phyloP scores from a whole-genome alignment of 306 rosid genomes.

The Trifolium subterraneum region DNA sequence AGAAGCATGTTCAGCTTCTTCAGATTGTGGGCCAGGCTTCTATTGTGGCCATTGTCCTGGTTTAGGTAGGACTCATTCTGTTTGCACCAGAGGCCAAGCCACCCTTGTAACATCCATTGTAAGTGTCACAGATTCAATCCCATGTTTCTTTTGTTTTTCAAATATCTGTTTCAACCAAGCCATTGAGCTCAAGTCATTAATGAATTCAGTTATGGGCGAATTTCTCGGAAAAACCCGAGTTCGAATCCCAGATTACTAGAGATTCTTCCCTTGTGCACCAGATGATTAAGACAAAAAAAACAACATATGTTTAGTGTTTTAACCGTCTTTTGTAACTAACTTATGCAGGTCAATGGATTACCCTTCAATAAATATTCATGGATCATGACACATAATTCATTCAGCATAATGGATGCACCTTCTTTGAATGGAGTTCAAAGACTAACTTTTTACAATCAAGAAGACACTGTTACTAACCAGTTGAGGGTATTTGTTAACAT shows the following conservation, averaged over 20 bases:
- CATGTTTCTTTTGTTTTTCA: conserved; percentile 12
- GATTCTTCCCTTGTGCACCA: no score
- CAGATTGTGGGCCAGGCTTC: conserved; percentile 77
- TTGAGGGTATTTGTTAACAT: conserved; percentile 57
- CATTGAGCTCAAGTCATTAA: no score
- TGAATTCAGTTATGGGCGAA: no score
- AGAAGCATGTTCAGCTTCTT: conserved; percentile 72
- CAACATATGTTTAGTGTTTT: not conserved
- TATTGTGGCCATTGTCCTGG: conserved; percentile 94
- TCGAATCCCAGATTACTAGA: not conserved
- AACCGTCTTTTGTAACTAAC: not conserved
- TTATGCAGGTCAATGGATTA: conserved; percentile 68
- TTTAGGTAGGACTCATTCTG: conserved; percentile 61
- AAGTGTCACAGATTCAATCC: conserved; percentile 33
- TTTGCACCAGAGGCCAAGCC: conserved; percentile 85
- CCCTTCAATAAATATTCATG: conserved; percentile 93
- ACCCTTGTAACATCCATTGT: conserved; percentile 69
- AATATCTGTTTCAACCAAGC: no score
- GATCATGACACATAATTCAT: conserved; percentile 92
- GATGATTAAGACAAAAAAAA: no score
- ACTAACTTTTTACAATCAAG: conserved; percentile 88
- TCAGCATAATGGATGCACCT: conserved; percentile 87
- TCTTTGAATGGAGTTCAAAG: conserved; percentile 76
- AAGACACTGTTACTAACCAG: conserved; percentile 88
- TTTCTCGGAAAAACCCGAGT: not conserved